Evolutionary conservation across 2,329 filamentous ascomycete species (phyloP).

Genomic region (Fusarium transvaalense): DNA sequence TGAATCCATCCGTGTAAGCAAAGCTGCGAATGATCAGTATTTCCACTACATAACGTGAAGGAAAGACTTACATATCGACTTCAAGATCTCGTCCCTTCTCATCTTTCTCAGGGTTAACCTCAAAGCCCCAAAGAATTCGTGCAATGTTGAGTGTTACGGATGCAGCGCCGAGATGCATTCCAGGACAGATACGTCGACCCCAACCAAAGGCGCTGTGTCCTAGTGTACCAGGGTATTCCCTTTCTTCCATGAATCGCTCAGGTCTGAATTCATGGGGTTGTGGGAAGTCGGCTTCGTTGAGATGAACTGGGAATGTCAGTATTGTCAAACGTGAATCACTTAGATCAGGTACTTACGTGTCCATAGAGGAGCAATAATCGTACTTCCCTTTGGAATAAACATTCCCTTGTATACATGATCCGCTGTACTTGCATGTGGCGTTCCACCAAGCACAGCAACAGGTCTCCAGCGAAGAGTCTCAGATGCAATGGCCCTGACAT

Average conservation of each 20-base stretch:
- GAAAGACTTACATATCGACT: constrained; percentile 55
- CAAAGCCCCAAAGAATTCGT: constrained; percentile 66
- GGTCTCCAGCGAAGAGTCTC: constrained; percentile 59
- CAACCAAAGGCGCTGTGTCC: constrained; percentile 59
- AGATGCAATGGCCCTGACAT: constrained; percentile 54
- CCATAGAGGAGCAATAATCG: constrained; percentile 58
- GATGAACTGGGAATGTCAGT: constrained; percentile 49
- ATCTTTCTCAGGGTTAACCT: constrained; percentile 52
- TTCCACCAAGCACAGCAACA: constrained; percentile 57
- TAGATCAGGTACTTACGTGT: constrained; percentile 51
- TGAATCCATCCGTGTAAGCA: constrained; percentile 58
- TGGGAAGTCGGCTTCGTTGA: constrained; percentile 58
- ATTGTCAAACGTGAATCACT: rapidly evolving
- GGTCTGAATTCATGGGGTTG: constrained; percentile 56
- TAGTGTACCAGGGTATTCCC: constrained; percentile 53
- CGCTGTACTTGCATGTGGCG: constrained; percentile 61
- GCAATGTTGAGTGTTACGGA: constrained; percentile 62
- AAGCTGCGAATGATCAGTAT: constrained; percentile 49
- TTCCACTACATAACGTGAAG: rapidly evolving
- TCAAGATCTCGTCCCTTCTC: constrained; percentile 50
- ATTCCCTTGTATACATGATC: constrained; percentile 58
- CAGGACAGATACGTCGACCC: constrained; percentile 57
- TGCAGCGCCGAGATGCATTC: constrained; percentile 64
- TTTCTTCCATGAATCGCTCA: constrained; percentile 52
- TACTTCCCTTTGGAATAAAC: constrained; percentile 60